These are phyloP conservation scores for Fraxinus americana DNA, from an alignment of 257 asterid species.

Conservation along the genomic window DNA sequence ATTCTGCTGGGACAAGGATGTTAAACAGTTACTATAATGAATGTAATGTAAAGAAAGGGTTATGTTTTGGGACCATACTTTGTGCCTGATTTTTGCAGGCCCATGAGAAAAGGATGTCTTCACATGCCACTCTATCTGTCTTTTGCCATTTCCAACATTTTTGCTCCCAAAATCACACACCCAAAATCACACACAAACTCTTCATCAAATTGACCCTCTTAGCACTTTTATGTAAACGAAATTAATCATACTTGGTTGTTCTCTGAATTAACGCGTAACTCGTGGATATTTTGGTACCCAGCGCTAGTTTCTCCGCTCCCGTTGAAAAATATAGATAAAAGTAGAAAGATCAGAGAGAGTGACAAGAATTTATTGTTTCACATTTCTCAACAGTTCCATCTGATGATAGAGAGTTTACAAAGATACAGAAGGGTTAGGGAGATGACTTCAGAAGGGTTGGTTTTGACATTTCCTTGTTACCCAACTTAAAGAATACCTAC, in stretches of 20 bases:
- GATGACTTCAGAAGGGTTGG: not conserved
- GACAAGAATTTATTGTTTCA: conserved; percentile 30
- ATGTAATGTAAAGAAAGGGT: conserved; percentile 4
- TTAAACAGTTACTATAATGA: not conserved
- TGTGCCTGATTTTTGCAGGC: conserved; percentile 60
- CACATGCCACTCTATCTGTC: conserved; percentile 26
- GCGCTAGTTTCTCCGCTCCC: too few relatives aligned
- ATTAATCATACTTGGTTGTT: too few relatives aligned
- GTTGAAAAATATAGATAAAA: conserved; percentile 2
- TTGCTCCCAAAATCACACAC: conserved; percentile 28
- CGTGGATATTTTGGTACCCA: too few relatives aligned
- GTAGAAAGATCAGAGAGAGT: not conserved
- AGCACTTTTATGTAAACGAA: too few relatives aligned
- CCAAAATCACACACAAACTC: conserved; percentile 29
- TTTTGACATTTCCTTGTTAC: conserved; percentile 31
- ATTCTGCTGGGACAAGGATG: not conserved
- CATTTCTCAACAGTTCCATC: conserved; percentile 37
- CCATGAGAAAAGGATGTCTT: conserved; percentile 58
- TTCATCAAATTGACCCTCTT: conserved; percentile 21
- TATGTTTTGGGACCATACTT: conserved; percentile 48
- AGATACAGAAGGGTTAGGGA: conserved; percentile 19
- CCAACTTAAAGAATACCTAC: conserved; percentile 31
- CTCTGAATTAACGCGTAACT: too few relatives aligned
- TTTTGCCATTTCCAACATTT: conserved; percentile 23
- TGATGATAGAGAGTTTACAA: conserved; percentile 36